These are phyloP conservation scores for Purshia tridentata DNA, from an alignment of 306 rosid species.

Conservation along the genomic window DNA sequence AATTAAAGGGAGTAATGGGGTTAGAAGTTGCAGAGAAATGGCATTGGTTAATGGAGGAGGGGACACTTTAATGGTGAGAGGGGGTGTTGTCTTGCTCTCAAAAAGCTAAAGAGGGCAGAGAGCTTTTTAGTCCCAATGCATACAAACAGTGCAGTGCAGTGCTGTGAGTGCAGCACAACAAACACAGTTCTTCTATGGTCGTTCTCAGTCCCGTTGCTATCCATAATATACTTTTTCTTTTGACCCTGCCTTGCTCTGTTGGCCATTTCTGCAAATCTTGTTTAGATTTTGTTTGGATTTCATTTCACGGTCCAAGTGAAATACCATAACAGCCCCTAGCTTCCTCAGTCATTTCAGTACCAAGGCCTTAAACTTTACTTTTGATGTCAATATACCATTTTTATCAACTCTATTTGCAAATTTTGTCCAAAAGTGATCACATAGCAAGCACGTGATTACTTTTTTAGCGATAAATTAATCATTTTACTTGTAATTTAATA, in stretches of 20 bases:
- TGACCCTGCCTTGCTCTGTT: slow-evolving; percentile 26
- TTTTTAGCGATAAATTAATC: no score
- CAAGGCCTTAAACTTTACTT: no score
- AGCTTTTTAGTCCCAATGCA: slow-evolving; percentile 42
- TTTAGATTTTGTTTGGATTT: slow-evolving; percentile 40
- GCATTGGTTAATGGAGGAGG: slow-evolving; percentile 44
- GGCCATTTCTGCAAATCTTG: slow-evolving; percentile 27
- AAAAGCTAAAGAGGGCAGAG: slow-evolving; percentile 45
- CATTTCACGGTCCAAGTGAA: slow-evolving; percentile 23
- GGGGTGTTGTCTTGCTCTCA: slow-evolving; percentile 16
- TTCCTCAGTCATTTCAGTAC: no score
- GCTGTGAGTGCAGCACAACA: no score
- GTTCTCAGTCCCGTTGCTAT: slow-evolving; percentile 47
- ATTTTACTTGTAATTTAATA: no score
- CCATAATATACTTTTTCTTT: slow-evolving; percentile 48
- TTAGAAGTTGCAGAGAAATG: slow-evolving; percentile 37
- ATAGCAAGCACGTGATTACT: no score
- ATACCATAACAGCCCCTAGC: background rate
- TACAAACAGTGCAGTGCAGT: slow-evolving; percentile 12
- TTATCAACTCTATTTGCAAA: no score
- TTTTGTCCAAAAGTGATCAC: no score
- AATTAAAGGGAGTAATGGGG: slow-evolving; percentile 40
- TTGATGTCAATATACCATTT: no score
- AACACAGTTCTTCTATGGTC: slow-evolving; percentile 36
- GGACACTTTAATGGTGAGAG: slow-evolving; percentile 30